phyloP scores from a whole-genome alignment of 202 grass and related monocot species.

The Schoenoplectus triqueter region DNA sequence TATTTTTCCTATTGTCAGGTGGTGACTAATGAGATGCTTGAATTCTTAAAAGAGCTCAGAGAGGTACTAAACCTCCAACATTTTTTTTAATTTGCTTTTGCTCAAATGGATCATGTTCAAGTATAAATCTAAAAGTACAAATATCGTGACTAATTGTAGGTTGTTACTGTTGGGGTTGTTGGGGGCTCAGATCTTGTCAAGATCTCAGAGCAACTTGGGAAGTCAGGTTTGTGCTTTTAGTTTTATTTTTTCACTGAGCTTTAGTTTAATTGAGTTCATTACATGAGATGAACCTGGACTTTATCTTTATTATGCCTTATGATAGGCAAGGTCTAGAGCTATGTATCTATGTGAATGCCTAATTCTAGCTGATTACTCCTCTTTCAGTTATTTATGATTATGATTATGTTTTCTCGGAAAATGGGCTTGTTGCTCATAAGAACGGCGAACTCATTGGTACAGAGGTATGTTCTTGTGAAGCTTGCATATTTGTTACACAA shows the following conservation, averaged over 20 bases:
- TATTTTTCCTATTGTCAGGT: slow-evolving; percentile 39
- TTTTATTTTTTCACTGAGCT: slow-evolving; percentile 32
- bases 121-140: background rate
- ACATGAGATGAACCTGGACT: no score
- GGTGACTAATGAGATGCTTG: slow-evolving; percentile 82
- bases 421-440: slow-evolving; percentile 84
- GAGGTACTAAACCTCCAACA: slow-evolving; percentile 47
- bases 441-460: slow-evolving; percentile 72
- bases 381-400: slow-evolving; percentile 74
- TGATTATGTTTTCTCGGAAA: slow-evolving; percentile 87
- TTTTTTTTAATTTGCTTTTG: background rate
- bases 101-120: background rate
- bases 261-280: background rate
- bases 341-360: background rate
- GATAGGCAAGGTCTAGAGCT: background rate
- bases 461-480: slow-evolving; percentile 49
- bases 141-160: slow-evolving; percentile 45
- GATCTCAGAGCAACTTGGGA: slow-evolving; percentile 95
- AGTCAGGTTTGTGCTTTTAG: slow-evolving; percentile 48
- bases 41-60: slow-evolving; percentile 74
- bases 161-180: slow-evolving; percentile 83
- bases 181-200: slow-evolving; percentile 94
- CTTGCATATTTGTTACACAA: slow-evolving; percentile 4
- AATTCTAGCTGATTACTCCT: background rate
- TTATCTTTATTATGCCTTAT: no score